These are phyloP conservation scores for Cinchona pubescens DNA, from an alignment of 257 asterid genomes.

Conservation along the genomic window DNA sequence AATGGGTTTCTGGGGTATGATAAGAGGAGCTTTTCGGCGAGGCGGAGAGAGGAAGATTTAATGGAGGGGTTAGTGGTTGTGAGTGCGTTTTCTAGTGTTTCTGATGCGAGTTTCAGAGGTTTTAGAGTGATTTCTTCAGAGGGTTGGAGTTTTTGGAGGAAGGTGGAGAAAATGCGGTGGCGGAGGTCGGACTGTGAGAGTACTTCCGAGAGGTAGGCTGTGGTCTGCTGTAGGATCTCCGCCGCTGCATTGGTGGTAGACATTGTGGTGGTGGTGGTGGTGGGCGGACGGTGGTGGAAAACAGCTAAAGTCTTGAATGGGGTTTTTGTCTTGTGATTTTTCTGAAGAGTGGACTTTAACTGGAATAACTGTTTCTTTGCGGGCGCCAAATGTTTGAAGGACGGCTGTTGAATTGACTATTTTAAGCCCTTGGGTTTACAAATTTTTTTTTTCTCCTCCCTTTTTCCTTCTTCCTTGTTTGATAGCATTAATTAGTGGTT, in stretches of 20 bases:
- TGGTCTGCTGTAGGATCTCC: slow-evolving; percentile 50
- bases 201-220: slow-evolving; percentile 42
- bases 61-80: slow-evolving; percentile 43
- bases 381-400: slow-evolving; percentile 20
- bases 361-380: slow-evolving; percentile 1
- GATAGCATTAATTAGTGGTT: not conserved
- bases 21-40: slow-evolving; percentile 50
- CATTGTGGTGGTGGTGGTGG: slow-evolving; percentile 27
- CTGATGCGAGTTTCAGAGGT: slow-evolving; percentile 45
- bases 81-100: slow-evolving; percentile 55
- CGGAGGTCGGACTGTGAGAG: slow-evolving; percentile 50
- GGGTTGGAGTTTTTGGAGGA: slow-evolving; percentile 34
- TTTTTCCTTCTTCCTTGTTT: no score
- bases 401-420: slow-evolving; percentile 5
- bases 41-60: slow-evolving; percentile 59
- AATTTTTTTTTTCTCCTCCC: not conserved
- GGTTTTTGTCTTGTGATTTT: slow-evolving; percentile 3
- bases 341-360: not conserved
- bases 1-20: slow-evolving; percentile 36
- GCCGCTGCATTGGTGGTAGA: slow-evolving; percentile 35
- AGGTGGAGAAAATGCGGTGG: slow-evolving; percentile 42
- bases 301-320: not conserved
- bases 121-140: slow-evolving; percentile 31
- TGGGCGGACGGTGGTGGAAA: slow-evolving; percentile 4
- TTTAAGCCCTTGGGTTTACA: slow-evolving; percentile 2